These are phyloP conservation scores for Tricholoma bakamatsutake DNA, from an alignment of 768 basidiomycete genomes.

Conservation along the genomic window DNA sequence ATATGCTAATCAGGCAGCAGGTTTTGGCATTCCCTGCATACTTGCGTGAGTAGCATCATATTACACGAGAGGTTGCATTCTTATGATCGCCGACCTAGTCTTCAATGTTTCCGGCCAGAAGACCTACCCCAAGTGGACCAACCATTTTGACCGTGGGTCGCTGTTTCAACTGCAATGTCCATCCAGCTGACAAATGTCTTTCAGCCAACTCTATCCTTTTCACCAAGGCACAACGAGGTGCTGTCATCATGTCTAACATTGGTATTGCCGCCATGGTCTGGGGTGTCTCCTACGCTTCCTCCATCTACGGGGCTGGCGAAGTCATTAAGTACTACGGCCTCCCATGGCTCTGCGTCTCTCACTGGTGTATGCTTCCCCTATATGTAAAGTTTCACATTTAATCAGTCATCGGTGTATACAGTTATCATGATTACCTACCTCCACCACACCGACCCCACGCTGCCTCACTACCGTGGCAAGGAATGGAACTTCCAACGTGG, in stretches of 20 bases:
- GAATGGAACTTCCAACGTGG: slow-evolving; percentile 61
- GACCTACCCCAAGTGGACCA: slow-evolving; percentile 55
- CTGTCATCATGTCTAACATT: slow-evolving; percentile 51
- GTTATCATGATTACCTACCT: slow-evolving; percentile 56
- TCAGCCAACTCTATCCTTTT: slow-evolving; percentile 54
- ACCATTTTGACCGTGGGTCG: slow-evolving; percentile 56
- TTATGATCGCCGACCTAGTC: slow-evolving; percentile 17
- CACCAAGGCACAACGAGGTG: slow-evolving; percentile 43
- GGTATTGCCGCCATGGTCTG: slow-evolving; percentile 47
- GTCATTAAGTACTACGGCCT: slow-evolving; percentile 47
- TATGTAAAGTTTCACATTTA: not conserved
- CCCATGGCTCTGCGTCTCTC: slow-evolving; percentile 50
- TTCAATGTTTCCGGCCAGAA: slow-evolving; percentile 61
- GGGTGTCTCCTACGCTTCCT: slow-evolving; percentile 30
- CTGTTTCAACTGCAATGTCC: not conserved
- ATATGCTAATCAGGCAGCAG: slow-evolving; percentile 50
- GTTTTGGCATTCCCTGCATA: slow-evolving; percentile 58
- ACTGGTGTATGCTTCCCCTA: slow-evolving; percentile 40
- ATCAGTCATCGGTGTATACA: slow-evolving; percentile 5
- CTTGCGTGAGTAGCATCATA: slow-evolving; percentile 34
- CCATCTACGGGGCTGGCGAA: slow-evolving; percentile 29
- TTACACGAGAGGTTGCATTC: not conserved
- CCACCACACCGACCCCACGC: slow-evolving; percentile 54
- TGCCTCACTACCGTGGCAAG: slow-evolving; percentile 54
- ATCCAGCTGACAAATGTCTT: not conserved